Base-by-base conservation (phyloP, 2,329 filamentous ascomycete species). In the Teratosphaeriaceae sp. region DNA sequence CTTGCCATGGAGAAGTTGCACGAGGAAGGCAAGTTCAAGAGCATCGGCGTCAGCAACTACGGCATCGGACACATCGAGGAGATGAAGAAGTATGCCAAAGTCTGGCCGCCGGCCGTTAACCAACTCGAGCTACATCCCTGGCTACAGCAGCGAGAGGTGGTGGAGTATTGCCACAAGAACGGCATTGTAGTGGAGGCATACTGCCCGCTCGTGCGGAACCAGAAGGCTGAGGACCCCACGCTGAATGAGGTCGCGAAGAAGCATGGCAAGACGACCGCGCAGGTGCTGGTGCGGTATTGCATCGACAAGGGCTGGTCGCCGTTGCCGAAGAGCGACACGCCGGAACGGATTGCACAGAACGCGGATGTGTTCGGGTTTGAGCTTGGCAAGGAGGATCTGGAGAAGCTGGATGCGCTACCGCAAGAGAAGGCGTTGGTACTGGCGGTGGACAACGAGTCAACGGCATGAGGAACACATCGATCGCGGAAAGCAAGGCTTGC, bases 201-300 rank as follows among this genome's bases (percentile, higher is more conserved):
- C 64, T 82, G 76, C 30, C 80, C 80, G 3, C 73, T 84, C 18
- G 80, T 81, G n/a, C 70, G 78, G 34, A 88, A 85, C 43, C 69
- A 84, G 66, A 82, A 87, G 52, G 80, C 81, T 49, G 78, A 81
- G 30, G 84, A 94, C 50, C 68, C 76, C 49, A 77, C 75, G 11
- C 68, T 92, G 23, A 72, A 75, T 46, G 70, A 70, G 12, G 65
- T 94, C 44, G 78, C 81, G 1, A 70, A 82, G 55, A 89, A 88
- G 67, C 78, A 92, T 61, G 72, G 72, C 50, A 88, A 84, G 67
- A 78, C 78, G 6, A 78, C 83, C 46, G 83, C 85, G 8, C 88
- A 94, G 71, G 68, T 94, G 8, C 65, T 95, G 56, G 67, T 94
- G 38, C 75, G 88, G 49, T 95, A 87, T 75, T 85, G 84, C 53